Conservation (phyloP, 257 asterid genomes). For the Rehmannia glutinosa region DNA sequence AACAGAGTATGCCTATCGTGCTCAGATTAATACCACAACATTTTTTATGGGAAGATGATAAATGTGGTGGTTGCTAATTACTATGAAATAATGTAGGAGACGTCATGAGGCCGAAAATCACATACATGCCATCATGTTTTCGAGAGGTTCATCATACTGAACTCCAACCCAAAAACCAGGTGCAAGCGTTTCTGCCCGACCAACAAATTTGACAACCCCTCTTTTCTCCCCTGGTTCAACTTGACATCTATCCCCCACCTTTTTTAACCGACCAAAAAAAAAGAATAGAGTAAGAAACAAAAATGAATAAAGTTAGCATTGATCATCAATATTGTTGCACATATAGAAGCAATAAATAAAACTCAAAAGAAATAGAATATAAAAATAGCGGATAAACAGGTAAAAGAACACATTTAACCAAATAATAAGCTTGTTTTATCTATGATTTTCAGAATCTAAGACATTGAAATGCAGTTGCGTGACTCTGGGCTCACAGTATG, state of each 20-base stretch:
- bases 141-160: slow-evolving; percentile 89
- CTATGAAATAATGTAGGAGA: background rate
- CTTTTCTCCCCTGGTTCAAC: slow-evolving; percentile 91
- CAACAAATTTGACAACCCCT: slow-evolving; percentile 80
- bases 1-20: background rate
- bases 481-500: background rate
- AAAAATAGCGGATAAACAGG: background rate
- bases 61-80: background rate
- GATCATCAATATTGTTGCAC: background rate
- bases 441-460: background rate
- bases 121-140: slow-evolving; percentile 91
- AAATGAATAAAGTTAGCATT: slow-evolving; percentile 6
- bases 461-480: background rate
- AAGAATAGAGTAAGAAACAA: slow-evolving; percentile 6
- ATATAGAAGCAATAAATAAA: too few species aligned
- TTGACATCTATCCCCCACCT: slow-evolving; percentile 94
- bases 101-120: slow-evolving; percentile 15
- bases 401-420: background rate
- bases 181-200: slow-evolving; percentile 77
- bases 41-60: background rate
- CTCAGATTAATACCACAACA: background rate
- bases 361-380: too few species aligned
- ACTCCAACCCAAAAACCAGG: slow-evolving; percentile 96
- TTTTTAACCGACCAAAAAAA: too few species aligned
- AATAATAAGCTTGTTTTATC: too few species aligned